These are phyloP conservation scores for Pichia terricola DNA, from an alignment of 1,139 yeast genomes.

Conservation along the genomic window DNA sequence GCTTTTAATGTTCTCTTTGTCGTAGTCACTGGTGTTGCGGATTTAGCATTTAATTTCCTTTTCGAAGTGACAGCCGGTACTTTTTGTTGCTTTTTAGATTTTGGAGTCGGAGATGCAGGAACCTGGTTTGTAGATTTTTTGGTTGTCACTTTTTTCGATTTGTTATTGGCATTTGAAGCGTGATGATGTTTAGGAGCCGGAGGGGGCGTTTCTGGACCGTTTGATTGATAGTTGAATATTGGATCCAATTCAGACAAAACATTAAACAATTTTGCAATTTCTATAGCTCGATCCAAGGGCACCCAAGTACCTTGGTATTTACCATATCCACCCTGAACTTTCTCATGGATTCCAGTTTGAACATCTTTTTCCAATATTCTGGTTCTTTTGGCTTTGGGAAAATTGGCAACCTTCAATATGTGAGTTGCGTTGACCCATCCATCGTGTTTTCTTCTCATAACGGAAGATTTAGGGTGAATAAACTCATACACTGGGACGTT, in stretches of 20 bases:
- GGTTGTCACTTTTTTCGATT: not conserved
- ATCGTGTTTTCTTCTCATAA: conserved; percentile 85
- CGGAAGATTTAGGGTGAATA: conserved; percentile 70
- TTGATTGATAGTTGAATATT: conserved; percentile 52
- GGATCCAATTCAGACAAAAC: conserved; percentile 61
- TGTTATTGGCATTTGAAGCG: conserved; percentile 28
- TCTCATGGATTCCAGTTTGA: conserved; percentile 78
- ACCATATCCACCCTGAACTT: conserved; percentile 96
- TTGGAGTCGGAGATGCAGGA: not conserved
- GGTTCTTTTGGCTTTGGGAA: conserved; percentile 90
- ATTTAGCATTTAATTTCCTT: not conserved
- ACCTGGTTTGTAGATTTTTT: not conserved
- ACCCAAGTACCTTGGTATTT: conserved; percentile 98
- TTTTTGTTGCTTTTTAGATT: not conserved
- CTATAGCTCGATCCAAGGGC: conserved; percentile 54
- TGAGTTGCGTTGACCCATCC: conserved; percentile 99
- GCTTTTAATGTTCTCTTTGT: conserved; percentile 16
- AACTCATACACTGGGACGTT: conserved; percentile 89
- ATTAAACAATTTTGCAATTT: conserved; percentile 56
- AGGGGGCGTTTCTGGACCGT: conserved; percentile 57
- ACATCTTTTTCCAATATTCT: conserved; percentile 88
- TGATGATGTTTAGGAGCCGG: conserved; percentile 83
- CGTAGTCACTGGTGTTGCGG: not conserved
- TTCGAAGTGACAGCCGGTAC: too few relatives aligned
- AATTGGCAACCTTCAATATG: conserved; percentile 85